Base-by-base conservation (phyloP, 2,329 filamentous ascomycete genomes). In the Celoporthe dispersa region DNA sequence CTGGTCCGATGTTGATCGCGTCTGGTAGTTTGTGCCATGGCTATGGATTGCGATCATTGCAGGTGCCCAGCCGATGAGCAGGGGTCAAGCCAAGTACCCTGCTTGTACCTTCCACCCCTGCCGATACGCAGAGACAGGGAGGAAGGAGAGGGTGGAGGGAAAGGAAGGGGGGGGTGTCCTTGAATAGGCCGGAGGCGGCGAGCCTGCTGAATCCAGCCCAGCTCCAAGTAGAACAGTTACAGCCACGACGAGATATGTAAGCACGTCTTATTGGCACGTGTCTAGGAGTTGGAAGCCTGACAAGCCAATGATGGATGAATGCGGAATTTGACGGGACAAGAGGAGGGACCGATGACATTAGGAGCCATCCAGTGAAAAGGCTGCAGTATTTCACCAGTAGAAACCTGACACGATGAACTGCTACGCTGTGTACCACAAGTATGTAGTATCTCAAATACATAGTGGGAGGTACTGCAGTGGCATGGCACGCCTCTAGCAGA, bases 51-150 rank as follows among this genome's bases (percentile, higher is more conserved):
- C n/a, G 11, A 14, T 55, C 51, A 28, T 35, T 25, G 59, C 51
- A 60, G 68, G 57, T 48, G 66, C 59, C 25, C 59, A 55, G 62
- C 44, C 44, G 44, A 35, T 44, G 68, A 67, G 51, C 59, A 44
- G 12, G 60, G 60, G 60, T 39, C 48, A 37, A 39, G 35, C 14
- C 51, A 71, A 39, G 70, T 71, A 71, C 63, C 64, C 64, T 39
- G 37, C 39, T 39, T 22, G 64, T 70, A 68, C 64, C 64, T 64
- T 25, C 12, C 22, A 44, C 35, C 70, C 70, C 70, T 61, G 64
- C 68, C 48, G 64, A 70, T 64, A 70, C 64, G 55, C 63, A 22
- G 44, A 53, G 55, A 51, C 64, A 37, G 67, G 68, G 53, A 44
- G 53, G 37, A n/a, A 63, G 53, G 44, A 28, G 33, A 65, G 37